Base-by-base conservation (phyloP, 2,329 filamentous ascomycete genomes). In the Penicillium freii region DNA sequence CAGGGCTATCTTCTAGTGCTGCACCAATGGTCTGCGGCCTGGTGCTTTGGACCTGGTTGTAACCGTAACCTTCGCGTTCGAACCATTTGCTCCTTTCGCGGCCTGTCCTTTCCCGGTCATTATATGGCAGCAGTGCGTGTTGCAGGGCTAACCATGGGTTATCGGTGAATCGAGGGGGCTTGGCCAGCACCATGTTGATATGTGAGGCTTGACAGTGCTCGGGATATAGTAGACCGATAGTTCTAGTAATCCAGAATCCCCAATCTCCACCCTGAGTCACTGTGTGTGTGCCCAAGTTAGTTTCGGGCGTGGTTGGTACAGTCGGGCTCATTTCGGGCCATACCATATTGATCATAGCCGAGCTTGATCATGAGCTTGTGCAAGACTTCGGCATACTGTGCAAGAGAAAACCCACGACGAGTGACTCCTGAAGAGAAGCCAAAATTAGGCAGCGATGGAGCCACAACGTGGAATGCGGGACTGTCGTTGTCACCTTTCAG, bases 11-110 rank as follows among this genome's bases (percentile, higher is more conserved):
- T 1, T 83, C 79, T 3, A 93, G 78, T 0, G 79, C 84, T 66
- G 88, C 89, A 0, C 86, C 87, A 0, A 92, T 71, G 0, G 90
- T 93, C 49, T 90, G 85, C 0, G 90, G 90, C 58, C 87, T 87
- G 0, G 89, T 92, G 8, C 77, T 75, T 65, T 91, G 87, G 52
- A 83, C 72, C 0, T 77, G 56, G 56, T 82, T 80, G 70, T 91
- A 91, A 4, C 83, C 66, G 39, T 55, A 69, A 10, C 69, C 69
- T 44, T 69, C 61, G 0, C 21, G 52, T 9, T 55, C 42, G 40
- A 67, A 67, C 65, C 63, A 66, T 46, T 59, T 47, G 4, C 54
- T 61, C 27, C 63, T 49, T 40, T 58, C 33, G 5, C 52, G 42
- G 44, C 66, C 55, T 43, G 63, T 43, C 57, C 59, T 48, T 54